These are phyloP conservation scores for Suillus bovinus DNA, from an alignment of 768 basidiomycete genomes.

Conservation along the genomic window DNA sequence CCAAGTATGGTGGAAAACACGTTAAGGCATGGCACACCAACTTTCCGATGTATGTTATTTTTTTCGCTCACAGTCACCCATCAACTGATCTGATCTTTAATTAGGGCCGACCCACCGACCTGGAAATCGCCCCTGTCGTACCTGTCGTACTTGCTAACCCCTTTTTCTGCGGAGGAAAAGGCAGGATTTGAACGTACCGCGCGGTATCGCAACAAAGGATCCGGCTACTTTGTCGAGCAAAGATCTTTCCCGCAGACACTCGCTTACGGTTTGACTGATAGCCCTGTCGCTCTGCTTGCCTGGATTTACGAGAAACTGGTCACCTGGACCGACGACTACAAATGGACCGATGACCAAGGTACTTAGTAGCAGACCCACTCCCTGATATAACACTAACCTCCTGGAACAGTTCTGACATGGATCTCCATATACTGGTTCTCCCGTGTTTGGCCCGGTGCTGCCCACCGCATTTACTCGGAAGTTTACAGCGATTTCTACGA, in stretches of 20 bases:
- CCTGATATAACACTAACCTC: background rate
- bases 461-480: constrained; percentile 22
- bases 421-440: constrained; percentile 37
- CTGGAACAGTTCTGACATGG: constrained; percentile 32
- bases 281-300: constrained; percentile 48
- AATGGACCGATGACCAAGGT: constrained; percentile 58
- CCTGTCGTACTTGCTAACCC: constrained; percentile 26
- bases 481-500: background rate
- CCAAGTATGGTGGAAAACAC: constrained; percentile 40
- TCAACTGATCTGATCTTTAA: constrained; percentile 23
- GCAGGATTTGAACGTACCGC: constrained; percentile 31
- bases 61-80: background rate
- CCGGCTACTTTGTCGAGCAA: constrained; percentile 43
- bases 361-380: background rate
- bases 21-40: constrained; percentile 57
- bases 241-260: constrained; percentile 48
- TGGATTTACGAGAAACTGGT: constrained; percentile 52
- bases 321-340: constrained; percentile 47
- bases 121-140: constrained; percentile 28
- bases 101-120: constrained; percentile 20
- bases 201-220: constrained; percentile 32
- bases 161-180: constrained; percentile 35
- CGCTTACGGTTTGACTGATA: constrained; percentile 52
- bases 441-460: constrained; percentile 27
- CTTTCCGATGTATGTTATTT: constrained; percentile 35